Base-by-base conservation (phyloP, 495 filamentous ascomycete genomes). In the Lasiosphaeria miniovina region DNA sequence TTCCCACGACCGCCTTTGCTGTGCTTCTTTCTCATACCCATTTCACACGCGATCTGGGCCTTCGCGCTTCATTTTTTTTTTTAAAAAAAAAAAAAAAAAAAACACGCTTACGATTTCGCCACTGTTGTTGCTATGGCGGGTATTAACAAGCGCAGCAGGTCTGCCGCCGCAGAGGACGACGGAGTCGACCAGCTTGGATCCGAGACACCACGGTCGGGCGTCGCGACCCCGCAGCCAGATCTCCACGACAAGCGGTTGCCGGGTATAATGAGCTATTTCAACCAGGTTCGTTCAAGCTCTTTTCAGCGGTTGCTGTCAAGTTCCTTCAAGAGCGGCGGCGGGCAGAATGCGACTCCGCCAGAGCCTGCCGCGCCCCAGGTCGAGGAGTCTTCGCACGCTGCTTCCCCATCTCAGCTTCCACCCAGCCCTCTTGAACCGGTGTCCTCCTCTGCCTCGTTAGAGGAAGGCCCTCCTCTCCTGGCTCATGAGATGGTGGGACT, bases 211-310 rank as follows among this genome's bases (percentile, higher is more conserved):
- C 90, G 91, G 53, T 90, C 89, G 57, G 92, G 90, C 63, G 81
- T 93, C 65, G 85, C 88, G 48, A 97, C 93, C 43, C 93, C 93
- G 41, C 89, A 90, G 64, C 93, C 92, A 41, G 91, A 97, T 75
- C 88, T 84, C 53, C 85, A 86, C 48, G 93, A 97, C 76, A 96
- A 94, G 74, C 88, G 92, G 71, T 79, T 93, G 68, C 93, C 93
- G 49, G 89, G 90, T 68, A 91, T 96, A 74, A 86, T 91, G 81
- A 92, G 87, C 80, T 96, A 90, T 81, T 96, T 94, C 83, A 89
- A 88, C 78, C 93, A 97, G 92, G 93, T 97, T 93, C 84, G 92
- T 96, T 81, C 74, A 77, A 78, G 72, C 71, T 76, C 76, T 78
- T 66, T 75, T 74, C 68, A 68, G 59, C 67, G 70, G 65, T 68